These are phyloP conservation scores for Powellomyces hirtus DNA, from an alignment of 192 early-diverging fungal species.

Conservation along the genomic window DNA sequence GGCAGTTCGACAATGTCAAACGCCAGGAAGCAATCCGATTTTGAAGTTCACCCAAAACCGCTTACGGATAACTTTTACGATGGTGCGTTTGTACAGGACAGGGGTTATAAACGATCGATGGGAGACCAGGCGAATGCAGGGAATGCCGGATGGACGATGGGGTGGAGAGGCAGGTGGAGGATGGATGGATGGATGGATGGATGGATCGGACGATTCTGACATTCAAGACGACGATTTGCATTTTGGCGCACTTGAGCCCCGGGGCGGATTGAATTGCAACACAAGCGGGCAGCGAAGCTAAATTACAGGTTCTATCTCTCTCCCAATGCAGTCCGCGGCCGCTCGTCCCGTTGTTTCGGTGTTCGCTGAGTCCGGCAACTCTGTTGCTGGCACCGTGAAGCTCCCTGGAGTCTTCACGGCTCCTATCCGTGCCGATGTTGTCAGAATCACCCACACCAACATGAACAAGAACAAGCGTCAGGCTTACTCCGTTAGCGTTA, in stretches of 20 bases:
- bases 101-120: neutral
- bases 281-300: neutral
- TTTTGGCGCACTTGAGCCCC: neutral
- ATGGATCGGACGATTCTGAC: neutral
- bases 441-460: constrained; percentile 89
- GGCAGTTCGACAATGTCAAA: too few relatives aligned
- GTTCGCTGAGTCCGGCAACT: constrained; percentile 75
- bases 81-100: neutral
- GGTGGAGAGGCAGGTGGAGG: neutral
- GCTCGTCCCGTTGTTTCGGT: constrained; percentile 90
- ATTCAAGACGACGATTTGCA: neutral
- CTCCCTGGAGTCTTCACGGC: constrained; percentile 93
- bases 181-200: constrained; percentile 24
- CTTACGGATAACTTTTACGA: neutral
- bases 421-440: constrained; percentile 95
- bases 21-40: too few relatives aligned
- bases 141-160: neutral
- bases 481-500: constrained; percentile 90
- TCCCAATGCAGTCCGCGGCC: constrained; percentile 26
- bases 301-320: neutral
- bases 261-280: neutral
- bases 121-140: neutral
- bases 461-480: constrained; percentile 99
- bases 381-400: constrained; percentile 67
- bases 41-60: neutral